Evolutionary conservation across 345 rosid genomes (phyloP).

Genomic region (Eucalyptus regnans): DNA sequence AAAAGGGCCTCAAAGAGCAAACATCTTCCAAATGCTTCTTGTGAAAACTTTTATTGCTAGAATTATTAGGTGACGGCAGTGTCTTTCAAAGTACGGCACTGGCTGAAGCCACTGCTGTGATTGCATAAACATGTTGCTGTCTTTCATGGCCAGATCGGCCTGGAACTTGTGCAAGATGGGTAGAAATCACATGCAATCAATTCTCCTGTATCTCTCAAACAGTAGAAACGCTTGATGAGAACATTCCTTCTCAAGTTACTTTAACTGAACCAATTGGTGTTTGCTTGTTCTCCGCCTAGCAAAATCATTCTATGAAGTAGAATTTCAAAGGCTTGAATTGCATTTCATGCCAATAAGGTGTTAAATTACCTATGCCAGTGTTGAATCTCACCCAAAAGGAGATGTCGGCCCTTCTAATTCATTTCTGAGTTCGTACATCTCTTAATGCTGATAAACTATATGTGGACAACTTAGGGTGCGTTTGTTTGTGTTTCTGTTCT

Average conservation of each 20-base stretch:
- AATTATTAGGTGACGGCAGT: not conserved
- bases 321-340: not conserved
- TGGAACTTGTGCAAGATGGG: not conserved
- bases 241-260: not conserved
- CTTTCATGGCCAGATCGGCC: not conserved
- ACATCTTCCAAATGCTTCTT: not conserved
- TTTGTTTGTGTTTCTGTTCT: too few species aligned
- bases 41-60: not conserved
- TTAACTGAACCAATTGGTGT: not conserved
- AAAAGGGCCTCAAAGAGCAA: not conserved
- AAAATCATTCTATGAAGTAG: not conserved
- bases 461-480: not conserved
- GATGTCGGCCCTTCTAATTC: not conserved
- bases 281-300: not conserved
- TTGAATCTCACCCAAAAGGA: not conserved
- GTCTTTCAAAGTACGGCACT: not conserved
- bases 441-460: not conserved
- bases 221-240: not conserved
- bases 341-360: not conserved
- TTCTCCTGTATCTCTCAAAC: not conserved
- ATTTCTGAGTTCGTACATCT: not conserved
- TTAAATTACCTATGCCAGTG: not conserved
- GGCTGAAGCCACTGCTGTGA: not conserved
- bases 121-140: not conserved
- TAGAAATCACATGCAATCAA: not conserved